Conservation (phyloP, 2,329 filamentous ascomycete genomes). For the Fusarium sp. region DNA sequence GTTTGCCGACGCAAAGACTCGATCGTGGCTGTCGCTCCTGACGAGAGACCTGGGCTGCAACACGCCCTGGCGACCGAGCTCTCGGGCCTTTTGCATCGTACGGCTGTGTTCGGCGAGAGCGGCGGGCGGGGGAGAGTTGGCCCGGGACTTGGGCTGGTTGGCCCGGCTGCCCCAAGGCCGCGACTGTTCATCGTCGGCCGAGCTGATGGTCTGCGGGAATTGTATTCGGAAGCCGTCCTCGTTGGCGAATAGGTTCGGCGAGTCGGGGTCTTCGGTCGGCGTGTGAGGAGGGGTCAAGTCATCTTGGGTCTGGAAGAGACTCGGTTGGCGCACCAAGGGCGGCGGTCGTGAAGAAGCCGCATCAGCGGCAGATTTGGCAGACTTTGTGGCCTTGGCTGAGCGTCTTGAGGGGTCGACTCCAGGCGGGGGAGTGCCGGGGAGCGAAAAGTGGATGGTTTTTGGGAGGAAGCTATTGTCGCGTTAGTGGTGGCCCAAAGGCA, state of each 20-base stretch:
- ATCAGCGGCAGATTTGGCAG: constrained; percentile 14
- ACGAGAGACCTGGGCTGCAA: constrained; percentile 67
- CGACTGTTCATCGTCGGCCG: constrained; percentile 81
- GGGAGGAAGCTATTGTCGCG: constrained; percentile 81
- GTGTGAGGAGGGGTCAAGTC: constrained; percentile 71
- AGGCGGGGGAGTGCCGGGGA: constrained; percentile 68
- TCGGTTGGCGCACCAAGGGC: constrained; percentile 61
- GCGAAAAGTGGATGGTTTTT: constrained; percentile 90
- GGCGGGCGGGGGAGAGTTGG: constrained; percentile 81
- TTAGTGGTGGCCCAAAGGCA: constrained; percentile 30
- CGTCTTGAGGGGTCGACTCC: constrained; percentile 51
- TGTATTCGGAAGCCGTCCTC: constrained; percentile 72
- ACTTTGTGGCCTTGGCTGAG: constrained; percentile 48
- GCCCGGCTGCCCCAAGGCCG: constrained; percentile 82
- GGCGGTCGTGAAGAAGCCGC: constrained; percentile 44
- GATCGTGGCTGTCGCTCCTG: constrained; percentile 76
- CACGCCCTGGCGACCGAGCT: constrained; percentile 71
- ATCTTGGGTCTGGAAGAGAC: constrained; percentile 66
- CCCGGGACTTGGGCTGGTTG: constrained; percentile 85
- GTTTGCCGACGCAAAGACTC: constrained; percentile 81
- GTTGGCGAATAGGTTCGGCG: constrained; percentile 69
- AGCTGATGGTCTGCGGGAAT: constrained; percentile 68
- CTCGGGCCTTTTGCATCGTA: constrained; percentile 70
- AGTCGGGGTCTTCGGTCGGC: constrained; percentile 61
- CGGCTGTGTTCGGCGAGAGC: constrained; percentile 80